These are phyloP conservation scores for Tillandsia fasciculata DNA, from an alignment of 176 grass and related monocot species.

Conservation along the genomic window DNA sequence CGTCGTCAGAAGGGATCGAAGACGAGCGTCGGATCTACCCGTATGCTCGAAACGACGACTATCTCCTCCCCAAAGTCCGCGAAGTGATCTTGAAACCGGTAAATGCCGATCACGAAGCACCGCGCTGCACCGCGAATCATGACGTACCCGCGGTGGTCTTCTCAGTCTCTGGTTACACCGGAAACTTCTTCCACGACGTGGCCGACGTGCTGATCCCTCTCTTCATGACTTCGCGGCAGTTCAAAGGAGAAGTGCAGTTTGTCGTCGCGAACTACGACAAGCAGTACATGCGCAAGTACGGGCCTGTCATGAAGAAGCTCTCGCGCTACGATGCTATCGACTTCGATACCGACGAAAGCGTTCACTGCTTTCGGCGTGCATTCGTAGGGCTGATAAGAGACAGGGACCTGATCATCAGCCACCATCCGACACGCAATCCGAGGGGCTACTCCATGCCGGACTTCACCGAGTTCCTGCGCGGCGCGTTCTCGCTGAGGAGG, in stretches of 20 bases:
- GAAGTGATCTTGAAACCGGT: constrained; percentile 40
- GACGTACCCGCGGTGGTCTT: constrained; percentile 46
- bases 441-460: constrained; percentile 54
- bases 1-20: constrained; percentile 3
- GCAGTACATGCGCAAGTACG: constrained; percentile 63
- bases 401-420: constrained; percentile 65
- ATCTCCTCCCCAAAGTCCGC: constrained; percentile 32
- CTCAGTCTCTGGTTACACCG: constrained; percentile 57
- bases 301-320: constrained; percentile 41
- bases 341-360: constrained; percentile 40
- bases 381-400: constrained; percentile 46
- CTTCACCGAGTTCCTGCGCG: constrained; percentile 46
- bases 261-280: constrained; percentile 53
- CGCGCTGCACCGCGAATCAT: constrained; percentile 35
- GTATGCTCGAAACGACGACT: constrained; percentile 40
- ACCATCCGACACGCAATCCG: constrained; percentile 40
- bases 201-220: constrained; percentile 48
- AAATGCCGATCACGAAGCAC: constrained; percentile 23
- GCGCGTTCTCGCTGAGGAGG: constrained; percentile 28
- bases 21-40: constrained; percentile 24
- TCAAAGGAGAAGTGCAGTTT: constrained; percentile 59
- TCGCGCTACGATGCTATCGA: constrained; percentile 47
- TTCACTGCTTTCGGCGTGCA: constrained; percentile 49
- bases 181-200: constrained; percentile 87
- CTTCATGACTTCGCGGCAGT: constrained; percentile 45